Percentiles rank a stretch among this genome's conserved stretches.
These are phyloP conservation scores for Closterium sp. DNA, from an alignment of 139 green algal species.

Conservation along the genomic window DNA sequence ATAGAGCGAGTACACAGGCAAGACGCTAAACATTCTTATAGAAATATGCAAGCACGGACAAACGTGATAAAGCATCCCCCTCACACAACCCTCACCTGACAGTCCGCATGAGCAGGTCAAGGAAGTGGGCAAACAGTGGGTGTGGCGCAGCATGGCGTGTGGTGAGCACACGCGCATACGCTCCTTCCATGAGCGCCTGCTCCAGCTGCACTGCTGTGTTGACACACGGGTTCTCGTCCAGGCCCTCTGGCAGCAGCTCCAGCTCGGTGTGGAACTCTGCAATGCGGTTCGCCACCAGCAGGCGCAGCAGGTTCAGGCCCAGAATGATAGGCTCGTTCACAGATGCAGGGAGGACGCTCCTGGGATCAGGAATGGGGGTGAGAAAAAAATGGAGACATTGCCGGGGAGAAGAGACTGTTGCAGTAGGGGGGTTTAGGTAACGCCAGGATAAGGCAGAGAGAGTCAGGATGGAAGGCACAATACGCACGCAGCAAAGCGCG, in stretches of 20 bases:
- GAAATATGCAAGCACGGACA: too few species aligned
- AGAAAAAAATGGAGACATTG: neutral
- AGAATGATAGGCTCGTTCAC: constrained; percentile 66
- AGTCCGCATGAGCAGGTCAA: constrained; percentile 78
- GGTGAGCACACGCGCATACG: constrained; percentile 86
- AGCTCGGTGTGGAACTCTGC: constrained; percentile 97
- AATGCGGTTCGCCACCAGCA: constrained; percentile 93
- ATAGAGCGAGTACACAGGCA: neutral
- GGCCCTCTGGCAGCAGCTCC: constrained; percentile 74
- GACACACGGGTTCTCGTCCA: constrained; percentile 54
- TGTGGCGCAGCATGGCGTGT: constrained; percentile 32
- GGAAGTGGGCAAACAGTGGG: constrained; percentile 66
- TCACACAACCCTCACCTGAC: constrained; percentile 55
- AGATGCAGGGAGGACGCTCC: constrained; percentile 63
- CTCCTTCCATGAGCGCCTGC: constrained; percentile 93
- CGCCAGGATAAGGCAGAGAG: neutral
- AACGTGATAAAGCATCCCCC: too few species aligned
- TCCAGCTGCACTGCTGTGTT: constrained; percentile 79
- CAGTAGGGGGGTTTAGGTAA: neutral
- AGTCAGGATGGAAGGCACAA: neutral
- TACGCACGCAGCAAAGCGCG: neutral
- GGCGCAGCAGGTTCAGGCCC: constrained; percentile 85
- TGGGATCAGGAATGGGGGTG: neutral
- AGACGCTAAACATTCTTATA: too few species aligned
- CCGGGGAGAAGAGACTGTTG: neutral